Evolutionary conservation across 1,284 basidiomycete genomes (phyloP).

Genomic region (Cryptococcus sp.): DNA sequence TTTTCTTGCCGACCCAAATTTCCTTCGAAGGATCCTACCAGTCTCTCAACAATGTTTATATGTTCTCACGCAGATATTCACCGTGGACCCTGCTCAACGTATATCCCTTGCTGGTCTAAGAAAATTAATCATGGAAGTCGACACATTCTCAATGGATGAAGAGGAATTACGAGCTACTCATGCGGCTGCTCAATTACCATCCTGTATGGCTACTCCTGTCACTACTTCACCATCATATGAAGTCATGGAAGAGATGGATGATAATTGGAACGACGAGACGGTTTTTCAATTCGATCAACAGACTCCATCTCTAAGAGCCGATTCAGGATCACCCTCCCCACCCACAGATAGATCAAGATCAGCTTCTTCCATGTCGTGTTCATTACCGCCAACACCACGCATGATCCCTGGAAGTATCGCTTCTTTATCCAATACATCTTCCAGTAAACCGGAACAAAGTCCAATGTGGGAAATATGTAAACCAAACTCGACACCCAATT

Average conservation of each 20-base stretch:
- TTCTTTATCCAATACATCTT: too few relatives aligned
- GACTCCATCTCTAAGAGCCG: conserved; percentile 37
- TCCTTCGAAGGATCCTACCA: conserved; percentile 64
- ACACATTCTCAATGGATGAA: conserved; percentile 63
- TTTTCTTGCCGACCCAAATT: conserved; percentile 62
- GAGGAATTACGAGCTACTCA: conserved; percentile 52
- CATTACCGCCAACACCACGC: conserved; percentile 36
- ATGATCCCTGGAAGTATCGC: background rate
- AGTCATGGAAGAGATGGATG: background rate
- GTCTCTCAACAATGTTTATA: conserved; percentile 53
- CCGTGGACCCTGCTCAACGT: conserved; percentile 56
- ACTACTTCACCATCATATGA: background rate
- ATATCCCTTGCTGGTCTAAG: conserved; percentile 64
- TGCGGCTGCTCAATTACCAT: conserved; percentile 21
- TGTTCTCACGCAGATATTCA: conserved; percentile 58
- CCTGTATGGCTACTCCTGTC: background rate
- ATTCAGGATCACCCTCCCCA: conserved; percentile 34
- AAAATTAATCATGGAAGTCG: conserved; percentile 55
- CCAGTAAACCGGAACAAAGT: too few relatives aligned
- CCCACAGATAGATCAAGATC: conserved; percentile 25
- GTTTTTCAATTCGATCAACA: conserved; percentile 34
- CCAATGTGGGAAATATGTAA: too few relatives aligned
- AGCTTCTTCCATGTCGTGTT: conserved; percentile 28
- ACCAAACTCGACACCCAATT: too few relatives aligned
- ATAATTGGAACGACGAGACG: conserved; percentile 25